Percentiles rank a stretch among this genome's conserved stretches.
Evolutionary conservation across 2,329 filamentous ascomycete genomes (phyloP).

Genomic region (Diplodia intermedia): DNA sequence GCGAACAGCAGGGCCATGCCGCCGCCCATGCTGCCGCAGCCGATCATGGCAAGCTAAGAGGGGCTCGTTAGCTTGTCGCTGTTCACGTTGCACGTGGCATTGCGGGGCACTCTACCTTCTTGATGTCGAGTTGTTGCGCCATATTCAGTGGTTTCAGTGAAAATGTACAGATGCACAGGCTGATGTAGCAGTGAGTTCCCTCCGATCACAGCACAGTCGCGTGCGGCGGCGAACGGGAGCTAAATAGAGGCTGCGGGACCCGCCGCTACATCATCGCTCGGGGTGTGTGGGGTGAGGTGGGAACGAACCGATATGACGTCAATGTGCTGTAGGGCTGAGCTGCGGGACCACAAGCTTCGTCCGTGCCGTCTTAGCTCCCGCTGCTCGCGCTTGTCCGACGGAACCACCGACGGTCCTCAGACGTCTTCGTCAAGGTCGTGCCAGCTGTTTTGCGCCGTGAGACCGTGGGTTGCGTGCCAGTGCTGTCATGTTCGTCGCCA

Average conservation of each 20-base stretch:
- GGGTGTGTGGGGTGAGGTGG: background rate
- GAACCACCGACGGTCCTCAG: background rate
- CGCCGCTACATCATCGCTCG: slow-evolving; percentile 15
- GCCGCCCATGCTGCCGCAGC: slow-evolving; percentile 66
- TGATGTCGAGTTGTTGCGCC: slow-evolving; percentile 20
- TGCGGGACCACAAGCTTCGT: background rate
- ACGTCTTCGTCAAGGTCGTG: background rate
- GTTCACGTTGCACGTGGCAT: background rate
- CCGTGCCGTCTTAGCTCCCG: slow-evolving; percentile 6
- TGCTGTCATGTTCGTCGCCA: background rate
- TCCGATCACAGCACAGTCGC: background rate
- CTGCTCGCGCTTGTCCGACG: background rate
- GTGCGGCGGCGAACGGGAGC: background rate
- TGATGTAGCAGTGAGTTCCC: background rate
- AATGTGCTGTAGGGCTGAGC: slow-evolving; percentile 7
- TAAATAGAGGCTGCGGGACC: slow-evolving; percentile 10
- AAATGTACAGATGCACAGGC: background rate
- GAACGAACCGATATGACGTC: slow-evolving; percentile 2
- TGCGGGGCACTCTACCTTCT: slow-evolving; percentile 12
- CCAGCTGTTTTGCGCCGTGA: background rate
- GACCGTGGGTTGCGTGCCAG: background rate
- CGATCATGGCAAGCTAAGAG: slow-evolving; percentile 61
- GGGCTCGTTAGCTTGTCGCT: background rate
- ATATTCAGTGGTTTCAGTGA: background rate
- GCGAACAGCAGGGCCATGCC: slow-evolving; percentile 66